These are phyloP conservation scores for Goffeauzyma gilvescens DNA, from an alignment of 768 basidiomycete species.

Conservation along the genomic window DNA sequence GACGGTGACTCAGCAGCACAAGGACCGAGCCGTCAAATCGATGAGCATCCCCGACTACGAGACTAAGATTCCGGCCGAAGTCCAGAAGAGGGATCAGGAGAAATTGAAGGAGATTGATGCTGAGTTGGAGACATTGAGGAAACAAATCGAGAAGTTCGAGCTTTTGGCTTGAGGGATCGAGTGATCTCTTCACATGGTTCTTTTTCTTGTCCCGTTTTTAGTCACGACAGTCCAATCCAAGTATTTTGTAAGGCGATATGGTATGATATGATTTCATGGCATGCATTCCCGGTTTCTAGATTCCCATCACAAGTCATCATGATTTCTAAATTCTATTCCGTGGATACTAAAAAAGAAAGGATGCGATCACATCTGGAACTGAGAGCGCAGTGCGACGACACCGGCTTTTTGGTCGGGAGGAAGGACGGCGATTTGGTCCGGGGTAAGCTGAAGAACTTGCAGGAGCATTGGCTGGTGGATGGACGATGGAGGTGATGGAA, in stretches of 20 bases:
- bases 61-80: constrained; percentile 57
- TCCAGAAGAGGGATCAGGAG: constrained; percentile 61
- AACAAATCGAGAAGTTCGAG: constrained; percentile 55
- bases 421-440: constrained; percentile 62
- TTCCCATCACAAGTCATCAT: too few relatives aligned
- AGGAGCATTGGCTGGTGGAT: constrained; percentile 50
- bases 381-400: too few relatives aligned
- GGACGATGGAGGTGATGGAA: too few relatives aligned
- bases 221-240: too few relatives aligned
- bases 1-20: constrained; percentile 46
- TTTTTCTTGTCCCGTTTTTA: too few relatives aligned
- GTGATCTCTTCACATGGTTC: too few relatives aligned
- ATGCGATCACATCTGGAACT: too few relatives aligned
- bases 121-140: constrained; percentile 54
- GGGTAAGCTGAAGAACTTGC: constrained; percentile 64
- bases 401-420: constrained; percentile 60
- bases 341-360: too few relatives aligned
- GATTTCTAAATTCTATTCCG: too few relatives aligned
- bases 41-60: constrained; percentile 58
- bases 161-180: constrained; percentile 9
- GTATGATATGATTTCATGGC: too few relatives aligned
- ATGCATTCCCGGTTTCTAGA: too few relatives aligned
- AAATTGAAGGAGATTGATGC: constrained; percentile 65
- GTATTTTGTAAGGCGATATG: too few relatives aligned
- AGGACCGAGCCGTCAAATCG: constrained; percentile 58